Evolutionary conservation across 164 flowering plant species (phyloP).

Genomic region (grape (Vitis vinifera)): ASM3070453v1 NC_081817.1:1245501-1246000

Average conservation of each 20-base stretch:
- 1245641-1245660: no score
- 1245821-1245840: constrained; percentile 48
- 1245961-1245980: neutral
- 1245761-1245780: constrained; percentile 32
- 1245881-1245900: constrained; percentile 51
- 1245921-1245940: no score
- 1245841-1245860: constrained; percentile 52
- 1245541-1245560: no score
- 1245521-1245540: no score
- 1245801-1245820: constrained; percentile 50
- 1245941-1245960: neutral
- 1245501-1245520: no score
- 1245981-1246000: no score
- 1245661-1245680: no score
- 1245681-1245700: neutral
- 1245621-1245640: no score
- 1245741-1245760: constrained; percentile 2
- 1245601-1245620: no score
- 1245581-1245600: no score
- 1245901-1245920: constrained; percentile 41
- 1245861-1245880: constrained; percentile 62
- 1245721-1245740: neutral
- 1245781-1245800: constrained; percentile 58
- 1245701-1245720: neutral
- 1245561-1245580: no score